Evolutionary conservation across 257 asterid genomes (phyloP).

Genomic region (Rehmannia glutinosa): DNA sequence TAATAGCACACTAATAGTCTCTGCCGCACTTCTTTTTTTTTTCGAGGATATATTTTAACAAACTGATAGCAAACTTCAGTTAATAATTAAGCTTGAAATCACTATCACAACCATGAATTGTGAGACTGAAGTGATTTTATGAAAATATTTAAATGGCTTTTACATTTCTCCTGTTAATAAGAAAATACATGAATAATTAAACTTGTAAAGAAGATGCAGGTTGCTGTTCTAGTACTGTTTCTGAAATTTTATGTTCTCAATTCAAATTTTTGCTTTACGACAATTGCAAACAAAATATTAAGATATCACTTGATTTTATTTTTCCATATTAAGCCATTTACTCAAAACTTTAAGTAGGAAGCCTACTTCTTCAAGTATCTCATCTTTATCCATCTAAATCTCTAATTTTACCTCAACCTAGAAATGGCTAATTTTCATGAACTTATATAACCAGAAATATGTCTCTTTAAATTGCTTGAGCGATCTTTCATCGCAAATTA

Average conservation of each 20-base stretch:
- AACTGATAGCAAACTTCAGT: slow-evolving; percentile 7
- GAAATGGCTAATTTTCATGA: not conserved
- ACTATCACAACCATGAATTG: not conserved
- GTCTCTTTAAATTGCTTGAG: not conserved
- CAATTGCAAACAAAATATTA: not conserved
- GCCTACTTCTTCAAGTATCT: not conserved
- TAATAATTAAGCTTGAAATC: not conserved
- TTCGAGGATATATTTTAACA: not conserved
- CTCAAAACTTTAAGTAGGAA: not conserved
- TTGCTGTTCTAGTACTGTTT: too few relatives aligned
- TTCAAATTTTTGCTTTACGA: too few relatives aligned
- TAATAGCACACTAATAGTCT: too few relatives aligned
- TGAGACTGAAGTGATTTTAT: not conserved
- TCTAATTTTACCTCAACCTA: not conserved
- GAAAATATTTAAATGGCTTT: too few relatives aligned
- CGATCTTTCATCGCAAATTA: not conserved
- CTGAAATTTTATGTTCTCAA: too few relatives aligned
- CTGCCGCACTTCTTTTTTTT: not conserved
- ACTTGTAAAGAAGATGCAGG: too few relatives aligned
- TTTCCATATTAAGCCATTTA: not conserved
- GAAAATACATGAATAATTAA: too few relatives aligned
- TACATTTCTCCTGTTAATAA: too few relatives aligned
- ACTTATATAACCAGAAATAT: not conserved
- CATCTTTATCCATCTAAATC: not conserved
- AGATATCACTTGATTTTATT: not conserved